These are phyloP conservation scores for Pseudonitzschia pungens DNA, from an alignment of 108 stramenopile species.

Conservation along the genomic window DNA sequence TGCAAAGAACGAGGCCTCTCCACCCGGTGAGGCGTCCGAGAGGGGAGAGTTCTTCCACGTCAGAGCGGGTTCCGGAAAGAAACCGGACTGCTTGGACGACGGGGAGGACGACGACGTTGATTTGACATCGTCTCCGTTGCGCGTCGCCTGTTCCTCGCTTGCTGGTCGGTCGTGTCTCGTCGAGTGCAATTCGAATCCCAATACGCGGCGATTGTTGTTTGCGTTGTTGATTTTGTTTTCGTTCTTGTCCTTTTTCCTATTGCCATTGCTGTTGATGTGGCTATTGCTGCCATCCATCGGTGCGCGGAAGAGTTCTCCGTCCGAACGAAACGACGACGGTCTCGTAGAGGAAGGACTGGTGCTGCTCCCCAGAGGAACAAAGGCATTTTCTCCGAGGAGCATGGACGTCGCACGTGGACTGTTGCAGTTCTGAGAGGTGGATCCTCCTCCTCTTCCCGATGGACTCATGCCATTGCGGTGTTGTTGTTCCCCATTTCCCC, in stretches of 20 bases:
- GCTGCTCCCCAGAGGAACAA: background rate
- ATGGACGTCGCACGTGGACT: background rate
- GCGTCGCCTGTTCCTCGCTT: background rate
- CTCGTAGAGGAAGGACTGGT: background rate
- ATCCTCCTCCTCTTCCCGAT: too few relatives aligned
- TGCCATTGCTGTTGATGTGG: too few relatives aligned
- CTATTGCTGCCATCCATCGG: background rate
- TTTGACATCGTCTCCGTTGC: background rate
- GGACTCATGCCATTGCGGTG: background rate
- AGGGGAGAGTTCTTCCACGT: constrained; percentile 13
- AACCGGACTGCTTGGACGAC: background rate
- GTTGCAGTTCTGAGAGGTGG: too few relatives aligned
- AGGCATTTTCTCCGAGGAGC: background rate
- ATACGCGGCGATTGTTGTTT: background rate
- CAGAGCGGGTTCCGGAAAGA: background rate
- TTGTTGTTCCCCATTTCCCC: background rate
- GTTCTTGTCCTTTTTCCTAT: too few relatives aligned
- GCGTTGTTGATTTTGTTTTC: background rate
- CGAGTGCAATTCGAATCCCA: constrained; percentile 14
- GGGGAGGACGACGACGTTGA: too few relatives aligned
- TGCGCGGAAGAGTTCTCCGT: background rate
- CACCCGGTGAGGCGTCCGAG: background rate
- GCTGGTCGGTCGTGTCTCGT: background rate
- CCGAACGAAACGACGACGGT: background rate
- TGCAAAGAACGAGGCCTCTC: background rate